Evolutionary conservation across 2,329 filamentous ascomycete species (phyloP).

Genomic region (Phaeosphaeria sp.): DNA sequence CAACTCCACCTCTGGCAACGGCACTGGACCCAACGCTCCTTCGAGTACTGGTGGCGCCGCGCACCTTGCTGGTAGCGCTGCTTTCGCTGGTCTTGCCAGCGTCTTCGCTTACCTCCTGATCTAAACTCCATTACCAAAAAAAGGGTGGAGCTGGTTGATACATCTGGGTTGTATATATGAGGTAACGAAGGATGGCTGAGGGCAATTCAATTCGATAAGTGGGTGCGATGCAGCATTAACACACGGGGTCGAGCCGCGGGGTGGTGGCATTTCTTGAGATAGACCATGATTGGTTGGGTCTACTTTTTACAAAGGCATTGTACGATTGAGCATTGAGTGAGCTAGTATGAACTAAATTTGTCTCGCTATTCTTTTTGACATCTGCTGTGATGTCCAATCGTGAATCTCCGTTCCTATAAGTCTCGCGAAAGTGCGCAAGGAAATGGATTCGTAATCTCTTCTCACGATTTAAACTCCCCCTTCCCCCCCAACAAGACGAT

Average conservation of each 20-base stretch:
- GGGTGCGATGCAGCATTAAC: not conserved
- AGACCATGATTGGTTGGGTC: not conserved
- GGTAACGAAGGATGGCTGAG: not conserved
- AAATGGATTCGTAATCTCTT: too few species aligned
- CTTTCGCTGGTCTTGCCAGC: constrained; percentile 36
- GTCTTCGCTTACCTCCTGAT: constrained; percentile 41
- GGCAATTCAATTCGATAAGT: not conserved
- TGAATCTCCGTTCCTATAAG: not conserved
- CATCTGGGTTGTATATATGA: constrained; percentile 11
- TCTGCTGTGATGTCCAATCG: not conserved
- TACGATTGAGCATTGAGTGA: constrained; percentile 6
- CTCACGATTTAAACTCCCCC: too few species aligned
- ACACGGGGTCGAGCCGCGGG: not conserved
- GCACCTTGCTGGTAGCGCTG: constrained; percentile 28
- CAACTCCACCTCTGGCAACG: constrained; percentile 17
- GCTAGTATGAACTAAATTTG: constrained; percentile 5
- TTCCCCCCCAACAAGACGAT: too few species aligned
- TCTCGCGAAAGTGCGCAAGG: not conserved
- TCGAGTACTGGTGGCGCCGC: constrained; percentile 35
- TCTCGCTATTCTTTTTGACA: not conserved
- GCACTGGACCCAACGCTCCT: constrained; percentile 20
- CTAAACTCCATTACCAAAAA: constrained; percentile 19
- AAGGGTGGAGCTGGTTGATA: constrained; percentile 16
- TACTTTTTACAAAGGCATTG: constrained; percentile 1
- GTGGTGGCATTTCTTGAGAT: not conserved